These are phyloP conservation scores for Tritrichomonas foetus DNA, from an alignment of 208 protist species.

Conservation along the genomic window DNA sequence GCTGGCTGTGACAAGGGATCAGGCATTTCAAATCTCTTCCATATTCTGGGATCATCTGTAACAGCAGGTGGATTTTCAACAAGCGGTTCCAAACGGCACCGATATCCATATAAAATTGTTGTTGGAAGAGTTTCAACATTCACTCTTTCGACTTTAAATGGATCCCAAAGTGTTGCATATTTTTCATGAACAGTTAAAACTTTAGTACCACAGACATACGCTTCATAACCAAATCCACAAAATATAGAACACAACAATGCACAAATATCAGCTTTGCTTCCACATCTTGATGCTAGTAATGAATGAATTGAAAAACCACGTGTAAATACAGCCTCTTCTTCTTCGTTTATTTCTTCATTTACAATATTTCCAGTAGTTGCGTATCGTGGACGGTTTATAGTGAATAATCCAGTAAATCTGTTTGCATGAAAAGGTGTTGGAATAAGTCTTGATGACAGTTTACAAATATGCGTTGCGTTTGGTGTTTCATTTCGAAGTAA, in stretches of 20 bases:
- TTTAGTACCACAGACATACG: not conserved
- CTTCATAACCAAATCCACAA: conserved; percentile 8
- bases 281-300: not conserved
- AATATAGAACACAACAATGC: not conserved
- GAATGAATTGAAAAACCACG: not conserved
- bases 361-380: not conserved
- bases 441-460: not conserved
- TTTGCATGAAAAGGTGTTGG: not conserved
- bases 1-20: not conserved
- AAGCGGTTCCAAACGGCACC: not conserved
- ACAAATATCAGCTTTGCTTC: not conserved
- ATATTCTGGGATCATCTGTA: not conserved
- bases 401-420: not conserved
- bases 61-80: not conserved
- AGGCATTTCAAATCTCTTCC: not conserved
- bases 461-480: not conserved
- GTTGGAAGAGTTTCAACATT: not conserved
- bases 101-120: not conserved
- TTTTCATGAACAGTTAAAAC: conserved; percentile 19
- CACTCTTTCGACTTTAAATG: not conserved
- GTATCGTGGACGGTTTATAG: not conserved
- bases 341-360: too few relatives aligned
- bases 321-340: not conserved
- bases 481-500: not conserved
- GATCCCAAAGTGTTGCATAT: not conserved